Conservation (phyloP, 306 rosid genomes). For the Dalbergia cultrata region DNA sequence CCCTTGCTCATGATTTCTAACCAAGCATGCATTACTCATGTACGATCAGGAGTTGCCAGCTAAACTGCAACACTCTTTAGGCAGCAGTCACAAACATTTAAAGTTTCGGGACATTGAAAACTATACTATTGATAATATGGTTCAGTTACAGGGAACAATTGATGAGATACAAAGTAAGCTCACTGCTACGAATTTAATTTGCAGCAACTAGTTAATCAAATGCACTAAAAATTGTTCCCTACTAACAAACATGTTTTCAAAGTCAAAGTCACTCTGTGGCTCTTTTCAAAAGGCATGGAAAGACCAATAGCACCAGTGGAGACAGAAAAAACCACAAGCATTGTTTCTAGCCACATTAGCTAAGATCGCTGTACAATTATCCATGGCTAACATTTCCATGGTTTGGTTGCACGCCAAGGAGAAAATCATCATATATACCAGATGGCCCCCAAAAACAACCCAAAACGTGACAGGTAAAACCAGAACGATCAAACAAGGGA, state of each 20-base stretch:
- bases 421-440: not conserved
- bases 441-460: not conserved
- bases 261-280: slow-evolving; percentile 11
- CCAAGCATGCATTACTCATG: not conserved
- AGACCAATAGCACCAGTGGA: not conserved
- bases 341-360: slow-evolving; percentile 7
- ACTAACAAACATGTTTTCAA: not conserved
- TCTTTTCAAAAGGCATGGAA: slow-evolving; percentile 12
- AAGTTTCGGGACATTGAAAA: slow-evolving; percentile 1
- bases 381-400: not conserved
- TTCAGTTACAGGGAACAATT: not conserved
- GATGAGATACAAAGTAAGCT: not conserved
- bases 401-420: slow-evolving; percentile 34
- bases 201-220: not conserved
- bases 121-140: not conserved
- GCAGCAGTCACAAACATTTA: not conserved
- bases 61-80: not conserved
- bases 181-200: slow-evolving; percentile 2
- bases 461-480: not conserved
- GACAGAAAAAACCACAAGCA: not conserved
- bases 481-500: not conserved
- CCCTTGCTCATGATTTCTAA: not conserved
- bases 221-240: not conserved
- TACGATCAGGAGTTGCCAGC: not conserved
- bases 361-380: slow-evolving; percentile 10